Evolutionary conservation across 1,284 basidiomycete species (phyloP).

Genomic region (Wolfiporia cocos): DNA sequence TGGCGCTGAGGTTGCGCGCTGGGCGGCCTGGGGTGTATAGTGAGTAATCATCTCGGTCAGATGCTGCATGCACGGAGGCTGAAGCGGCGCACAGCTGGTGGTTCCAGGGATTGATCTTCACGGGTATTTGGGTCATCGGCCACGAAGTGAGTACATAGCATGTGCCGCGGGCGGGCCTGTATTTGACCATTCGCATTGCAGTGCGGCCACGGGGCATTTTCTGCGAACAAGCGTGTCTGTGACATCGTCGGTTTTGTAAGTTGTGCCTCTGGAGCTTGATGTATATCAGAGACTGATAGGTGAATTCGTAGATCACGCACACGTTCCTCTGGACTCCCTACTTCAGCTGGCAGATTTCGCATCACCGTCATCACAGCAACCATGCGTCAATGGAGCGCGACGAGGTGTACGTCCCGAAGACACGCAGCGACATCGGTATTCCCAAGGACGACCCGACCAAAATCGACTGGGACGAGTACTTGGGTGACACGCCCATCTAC

Average conservation of each 20-base stretch:
- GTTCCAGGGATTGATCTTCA: slow-evolving; percentile 56
- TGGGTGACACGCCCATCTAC: slow-evolving; percentile 56
- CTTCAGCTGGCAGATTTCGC: slow-evolving; percentile 35
- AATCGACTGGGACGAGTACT: slow-evolving; percentile 48
- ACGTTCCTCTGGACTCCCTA: slow-evolving; percentile 32
- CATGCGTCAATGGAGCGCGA: slow-evolving; percentile 44
- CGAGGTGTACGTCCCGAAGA: slow-evolving; percentile 57
- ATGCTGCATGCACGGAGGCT: neutral
- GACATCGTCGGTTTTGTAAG: slow-evolving; percentile 24
- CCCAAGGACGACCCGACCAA: slow-evolving; percentile 28
- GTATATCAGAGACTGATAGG: slow-evolving; percentile 1
- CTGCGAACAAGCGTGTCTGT: slow-evolving; percentile 17
- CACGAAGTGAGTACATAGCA: slow-evolving; percentile 36
- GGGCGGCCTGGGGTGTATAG: slow-evolving; percentile 35
- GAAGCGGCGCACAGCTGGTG: slow-evolving; percentile 39
- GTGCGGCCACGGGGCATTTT: slow-evolving; percentile 28
- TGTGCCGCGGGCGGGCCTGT: too few relatives aligned
- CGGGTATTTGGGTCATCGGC: slow-evolving; percentile 59
- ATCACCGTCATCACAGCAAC: slow-evolving; percentile 33
- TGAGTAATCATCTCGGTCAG: slow-evolving; percentile 7
- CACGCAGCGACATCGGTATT: slow-evolving; percentile 44
- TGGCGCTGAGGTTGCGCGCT: slow-evolving; percentile 34
- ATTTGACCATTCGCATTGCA: slow-evolving; percentile 4
- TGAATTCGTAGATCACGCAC: slow-evolving; percentile 20
- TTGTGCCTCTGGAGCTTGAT: neutral